Evolutionary conservation across 768 basidiomycete species (phyloP).

Genomic region (Crepidotus variabilis): DNA sequence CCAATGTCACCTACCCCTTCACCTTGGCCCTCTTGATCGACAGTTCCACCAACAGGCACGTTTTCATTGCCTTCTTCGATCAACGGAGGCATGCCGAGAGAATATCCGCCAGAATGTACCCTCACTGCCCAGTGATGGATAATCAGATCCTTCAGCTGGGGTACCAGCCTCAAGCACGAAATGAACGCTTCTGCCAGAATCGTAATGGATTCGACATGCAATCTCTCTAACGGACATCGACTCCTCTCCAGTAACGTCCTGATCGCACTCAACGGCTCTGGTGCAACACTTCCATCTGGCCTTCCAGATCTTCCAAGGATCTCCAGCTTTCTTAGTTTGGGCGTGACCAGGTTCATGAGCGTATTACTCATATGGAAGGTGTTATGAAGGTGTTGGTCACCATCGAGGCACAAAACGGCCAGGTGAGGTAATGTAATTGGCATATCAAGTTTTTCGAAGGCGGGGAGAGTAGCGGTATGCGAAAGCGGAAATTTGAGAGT

Average conservation of each 20-base stretch:
- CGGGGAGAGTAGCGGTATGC: constrained; percentile 13
- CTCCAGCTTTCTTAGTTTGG: constrained; percentile 20
- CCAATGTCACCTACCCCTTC: not conserved
- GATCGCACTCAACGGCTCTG: constrained; percentile 19
- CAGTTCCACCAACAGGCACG: not conserved
- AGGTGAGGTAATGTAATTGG: constrained; percentile 20
- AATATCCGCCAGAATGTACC: constrained; percentile 2
- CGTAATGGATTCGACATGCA: constrained; percentile 21
- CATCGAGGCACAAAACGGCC: constrained; percentile 21
- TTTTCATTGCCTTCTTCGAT: not conserved
- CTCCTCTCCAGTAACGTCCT: constrained; percentile 17
- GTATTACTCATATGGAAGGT: constrained; percentile 27
- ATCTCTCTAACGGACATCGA: constrained; percentile 19
- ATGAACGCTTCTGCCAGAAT: constrained; percentile 20
- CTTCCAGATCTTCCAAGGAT: constrained; percentile 21
- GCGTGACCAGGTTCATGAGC: constrained; percentile 19
- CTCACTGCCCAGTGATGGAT: constrained; percentile 22
- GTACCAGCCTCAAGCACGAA: constrained; percentile 18
- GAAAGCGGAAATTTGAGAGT: constrained; percentile 28
- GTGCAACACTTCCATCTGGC: constrained; percentile 12
- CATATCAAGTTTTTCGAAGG: constrained; percentile 13
- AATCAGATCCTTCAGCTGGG: constrained; percentile 18
- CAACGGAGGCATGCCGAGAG: not conserved
- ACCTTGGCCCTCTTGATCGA: not conserved
- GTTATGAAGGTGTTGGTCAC: constrained; percentile 24